Conservation (phyloP, 768 basidiomycete species). For the Mycena vulgaris region DNA sequence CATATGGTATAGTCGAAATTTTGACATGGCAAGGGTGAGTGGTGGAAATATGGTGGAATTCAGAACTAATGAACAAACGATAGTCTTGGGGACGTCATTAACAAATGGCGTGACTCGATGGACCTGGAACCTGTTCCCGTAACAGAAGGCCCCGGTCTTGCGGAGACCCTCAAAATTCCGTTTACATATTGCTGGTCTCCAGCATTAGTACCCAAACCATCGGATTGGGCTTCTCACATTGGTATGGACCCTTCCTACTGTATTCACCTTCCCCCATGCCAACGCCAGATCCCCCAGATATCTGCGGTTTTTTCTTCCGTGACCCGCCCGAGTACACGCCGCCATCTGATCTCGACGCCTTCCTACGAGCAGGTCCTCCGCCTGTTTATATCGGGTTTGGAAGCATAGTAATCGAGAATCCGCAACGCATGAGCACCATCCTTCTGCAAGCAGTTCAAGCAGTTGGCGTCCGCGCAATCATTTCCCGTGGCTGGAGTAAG, state of each 20-base stretch:
- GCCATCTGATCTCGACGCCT: slow-evolving; percentile 48
- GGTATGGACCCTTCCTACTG: slow-evolving; percentile 55
- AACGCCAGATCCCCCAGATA: slow-evolving; percentile 50
- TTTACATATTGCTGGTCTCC: slow-evolving; percentile 61
- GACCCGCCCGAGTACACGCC: slow-evolving; percentile 53
- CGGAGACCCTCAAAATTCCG: slow-evolving; percentile 56
- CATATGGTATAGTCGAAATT: slow-evolving; percentile 59
- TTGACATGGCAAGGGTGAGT: slow-evolving; percentile 59
- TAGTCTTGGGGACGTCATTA: slow-evolving; percentile 61
- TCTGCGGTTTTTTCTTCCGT: slow-evolving; percentile 61
- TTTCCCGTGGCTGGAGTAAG: slow-evolving; percentile 61
- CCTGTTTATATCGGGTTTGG: slow-evolving; percentile 65
- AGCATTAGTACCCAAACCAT: slow-evolving; percentile 56
- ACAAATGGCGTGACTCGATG: slow-evolving; percentile 56
- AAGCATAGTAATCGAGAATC: slow-evolving; percentile 35
- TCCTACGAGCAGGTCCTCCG: slow-evolving; percentile 50
- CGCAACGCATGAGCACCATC: slow-evolving; percentile 42
- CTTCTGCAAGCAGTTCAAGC: slow-evolving; percentile 57
- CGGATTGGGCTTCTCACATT: slow-evolving; percentile 59
- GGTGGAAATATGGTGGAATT: neutral
- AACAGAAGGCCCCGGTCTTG: slow-evolving; percentile 52
- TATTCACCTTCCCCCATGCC: slow-evolving; percentile 42
- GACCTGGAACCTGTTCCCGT: slow-evolving; percentile 54
- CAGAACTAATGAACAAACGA: neutral
- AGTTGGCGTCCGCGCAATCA: slow-evolving; percentile 57